Evolutionary conservation across 176 grass and related monocot genomes (phyloP), one percentile per base, ranked within the genome.

Genomic region (Rhynchospora breviuscula): DNA sequence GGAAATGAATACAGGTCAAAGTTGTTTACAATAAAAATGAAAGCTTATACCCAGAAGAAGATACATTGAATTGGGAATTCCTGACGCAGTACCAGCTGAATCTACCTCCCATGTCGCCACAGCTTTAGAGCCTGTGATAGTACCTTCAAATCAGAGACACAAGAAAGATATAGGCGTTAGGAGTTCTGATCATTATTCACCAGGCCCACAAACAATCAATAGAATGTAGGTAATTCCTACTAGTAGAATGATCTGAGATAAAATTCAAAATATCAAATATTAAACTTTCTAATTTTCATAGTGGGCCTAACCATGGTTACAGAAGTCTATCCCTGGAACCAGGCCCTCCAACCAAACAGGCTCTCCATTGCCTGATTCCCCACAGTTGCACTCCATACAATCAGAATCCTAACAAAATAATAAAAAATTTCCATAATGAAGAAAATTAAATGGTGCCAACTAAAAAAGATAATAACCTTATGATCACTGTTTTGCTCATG

Each of bases 261-360:
- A 70, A 4, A 56, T 56, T 7, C 12, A 10, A 31, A 15, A 29
- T 77, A 5, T 13, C 49, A 56, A 31, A 77, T 18, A 56, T 56
- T 54, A 18, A 56, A 29, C 46, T 56, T 56, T 56, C 31, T 15
- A 52, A 31, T 77, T 26, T 19, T 54, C 19, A 26, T 52, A 52
- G 12, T 76, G 1, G 6, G 48, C 25, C 48, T 86, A 94, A 98
- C 95, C 88, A 90, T 98, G 95, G 68, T 98, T 98, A 83, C 95
- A 98, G 58, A 93, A 93, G 88, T 98, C 92, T 78, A 98, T 94
- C 85, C 90, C 92, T 64, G 95, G 95, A 47, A 94, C 75, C 77
- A 98, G 91, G 9, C 92, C 92, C 84, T 98, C 95, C 10, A 98
- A 92, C 95, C 92, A 98, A 71, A 98, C 85, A 47, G 87, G 86